These are phyloP conservation scores for Lichtheimia ramosa DNA, from an alignment of 371 early-diverging fungal species.

Conservation along the genomic window DNA sequence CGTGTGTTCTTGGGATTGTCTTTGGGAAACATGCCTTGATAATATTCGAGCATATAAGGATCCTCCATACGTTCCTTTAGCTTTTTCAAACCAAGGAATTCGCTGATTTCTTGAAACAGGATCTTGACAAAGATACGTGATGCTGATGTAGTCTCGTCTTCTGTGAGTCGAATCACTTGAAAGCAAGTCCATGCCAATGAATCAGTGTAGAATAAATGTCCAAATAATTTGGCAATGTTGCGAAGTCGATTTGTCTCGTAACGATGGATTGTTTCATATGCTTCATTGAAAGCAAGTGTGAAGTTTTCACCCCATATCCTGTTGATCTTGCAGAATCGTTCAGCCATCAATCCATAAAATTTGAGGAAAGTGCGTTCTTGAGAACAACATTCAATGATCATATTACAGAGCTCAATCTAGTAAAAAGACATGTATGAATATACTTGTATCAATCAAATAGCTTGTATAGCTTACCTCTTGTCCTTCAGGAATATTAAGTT, in stretches of 20 bases:
- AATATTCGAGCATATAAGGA: constrained; percentile 60
- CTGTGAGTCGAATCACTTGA: constrained; percentile 78
- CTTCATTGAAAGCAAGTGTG: constrained; percentile 75
- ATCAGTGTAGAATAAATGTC: constrained; percentile 86
- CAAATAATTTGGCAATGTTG: constrained; percentile 91
- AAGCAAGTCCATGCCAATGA: constrained; percentile 88
- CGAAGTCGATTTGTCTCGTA: constrained; percentile 93
- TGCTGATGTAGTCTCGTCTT: constrained; percentile 92
- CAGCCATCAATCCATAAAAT: constrained; percentile 93
- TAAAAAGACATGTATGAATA: constrained; percentile 1
- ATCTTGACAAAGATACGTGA: constrained; percentile 97
- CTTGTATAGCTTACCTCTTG: constrained; percentile 61
- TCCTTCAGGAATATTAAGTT: constrained; percentile 78
- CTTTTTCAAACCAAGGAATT: constrained; percentile 78
- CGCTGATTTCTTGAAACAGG: constrained; percentile 88
- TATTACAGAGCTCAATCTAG: constrained; percentile 86
- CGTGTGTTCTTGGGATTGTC: constrained; percentile 87
- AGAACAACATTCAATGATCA: constrained; percentile 96
- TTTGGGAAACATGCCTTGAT: constrained; percentile 89
- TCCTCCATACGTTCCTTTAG: constrained; percentile 79
- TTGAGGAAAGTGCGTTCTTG: constrained; percentile 94
- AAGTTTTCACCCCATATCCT: constrained; percentile 80
- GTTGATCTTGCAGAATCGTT: constrained; percentile 89
- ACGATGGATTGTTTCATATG: constrained; percentile 89
- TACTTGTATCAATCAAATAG: not conserved